phyloP scores from a whole-genome alignment of 2,329 filamentous ascomycete genomes.

The Venturia effusa region DNA sequence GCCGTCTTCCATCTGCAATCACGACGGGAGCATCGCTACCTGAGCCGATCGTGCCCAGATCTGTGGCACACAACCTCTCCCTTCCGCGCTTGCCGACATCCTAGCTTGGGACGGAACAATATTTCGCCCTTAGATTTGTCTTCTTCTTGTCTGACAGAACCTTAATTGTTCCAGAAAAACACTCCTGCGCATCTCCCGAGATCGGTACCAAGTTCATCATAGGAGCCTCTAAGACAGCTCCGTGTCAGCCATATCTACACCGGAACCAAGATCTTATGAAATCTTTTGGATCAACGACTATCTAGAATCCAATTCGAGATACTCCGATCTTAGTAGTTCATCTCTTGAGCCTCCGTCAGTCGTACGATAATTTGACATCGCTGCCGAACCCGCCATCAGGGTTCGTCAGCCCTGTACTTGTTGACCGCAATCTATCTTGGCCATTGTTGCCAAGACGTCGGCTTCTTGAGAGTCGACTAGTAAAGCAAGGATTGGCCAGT shows the following conservation, averaged over 20 bases:
- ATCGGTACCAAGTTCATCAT: not conserved
- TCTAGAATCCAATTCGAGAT: no score
- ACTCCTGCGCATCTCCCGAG: not conserved
- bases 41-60: not conserved
- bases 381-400: not conserved
- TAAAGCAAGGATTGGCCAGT: not conserved
- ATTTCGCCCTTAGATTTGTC: no score
- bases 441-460: not conserved
- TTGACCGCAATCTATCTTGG: not conserved
- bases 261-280: no score
- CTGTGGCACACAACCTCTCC: not conserved
- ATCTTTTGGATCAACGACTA: no score
- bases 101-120: not conserved
- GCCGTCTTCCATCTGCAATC: not conserved
- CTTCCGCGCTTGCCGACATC: not conserved
- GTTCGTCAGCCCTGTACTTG: not conserved
- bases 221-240: not conserved
- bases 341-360: not conserved
- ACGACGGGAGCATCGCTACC: not conserved
- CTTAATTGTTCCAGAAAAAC: no score
- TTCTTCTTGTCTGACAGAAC: not conserved
- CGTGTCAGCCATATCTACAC: no score
- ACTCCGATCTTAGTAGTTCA: no score
- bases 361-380: not conserved
- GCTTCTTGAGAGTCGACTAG: not conserved